Conservation (phyloP, 257 asterid species). For the Solanum bulbocastanum region DNA sequence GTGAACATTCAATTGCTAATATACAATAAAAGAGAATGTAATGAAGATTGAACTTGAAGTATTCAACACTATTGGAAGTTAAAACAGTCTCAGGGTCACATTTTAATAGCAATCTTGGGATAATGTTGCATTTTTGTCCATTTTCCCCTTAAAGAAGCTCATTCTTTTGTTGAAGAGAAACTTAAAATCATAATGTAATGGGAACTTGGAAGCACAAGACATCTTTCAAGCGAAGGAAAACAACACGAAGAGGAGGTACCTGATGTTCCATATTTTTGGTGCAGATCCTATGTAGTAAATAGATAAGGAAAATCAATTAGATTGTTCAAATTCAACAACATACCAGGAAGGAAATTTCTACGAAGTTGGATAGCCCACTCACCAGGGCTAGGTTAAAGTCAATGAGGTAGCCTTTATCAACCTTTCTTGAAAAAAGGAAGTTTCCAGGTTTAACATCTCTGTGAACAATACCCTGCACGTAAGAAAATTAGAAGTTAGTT, state of each 20-base stretch:
- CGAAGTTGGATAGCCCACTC: conserved; percentile 16
- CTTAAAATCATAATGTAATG: background rate
- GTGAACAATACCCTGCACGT: conserved; percentile 76
- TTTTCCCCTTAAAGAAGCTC: background rate
- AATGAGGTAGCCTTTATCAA: conserved; percentile 74
- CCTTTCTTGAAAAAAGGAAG: conserved; percentile 77
- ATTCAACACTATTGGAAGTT: background rate
- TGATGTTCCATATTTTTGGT: conserved; percentile 29
- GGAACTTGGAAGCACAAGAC: background rate
- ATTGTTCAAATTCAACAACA: background rate
- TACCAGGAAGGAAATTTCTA: background rate
- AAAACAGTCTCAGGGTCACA: background rate
- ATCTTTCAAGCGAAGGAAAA: background rate
- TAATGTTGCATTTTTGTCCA: background rate
- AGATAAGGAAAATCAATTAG: conserved; percentile 1
- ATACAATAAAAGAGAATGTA: background rate
- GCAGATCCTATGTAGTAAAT: conserved; percentile 55
- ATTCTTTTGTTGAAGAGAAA: background rate
- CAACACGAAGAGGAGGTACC: conserved; percentile 38
- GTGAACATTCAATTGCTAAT: background rate
- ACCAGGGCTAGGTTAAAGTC: conserved; percentile 97
- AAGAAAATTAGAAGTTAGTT: conserved; percentile 4
- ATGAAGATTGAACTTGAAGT: background rate
- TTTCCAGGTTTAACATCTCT: conserved; percentile 98
- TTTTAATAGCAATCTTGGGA: background rate